Conservation (phyloP, 1,284 basidiomycete genomes). For the Hypsizygus ulmarius region DNA sequence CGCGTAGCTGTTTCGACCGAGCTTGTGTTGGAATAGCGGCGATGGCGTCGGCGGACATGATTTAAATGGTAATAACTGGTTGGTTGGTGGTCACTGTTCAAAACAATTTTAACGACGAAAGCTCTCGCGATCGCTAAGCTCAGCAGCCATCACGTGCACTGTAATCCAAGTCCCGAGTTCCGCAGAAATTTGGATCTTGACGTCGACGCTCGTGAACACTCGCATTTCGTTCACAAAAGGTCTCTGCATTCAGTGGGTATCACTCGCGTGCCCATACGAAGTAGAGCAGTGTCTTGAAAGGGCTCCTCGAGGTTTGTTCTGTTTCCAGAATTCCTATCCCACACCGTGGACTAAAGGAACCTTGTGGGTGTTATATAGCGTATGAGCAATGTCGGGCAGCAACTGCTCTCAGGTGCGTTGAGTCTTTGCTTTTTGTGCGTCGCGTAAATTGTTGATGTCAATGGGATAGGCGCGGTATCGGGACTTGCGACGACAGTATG, state of each 20-base stretch:
- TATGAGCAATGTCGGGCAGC: constrained; percentile 72
- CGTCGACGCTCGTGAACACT: too few species aligned
- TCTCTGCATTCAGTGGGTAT: background rate
- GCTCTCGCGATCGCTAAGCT: too few species aligned
- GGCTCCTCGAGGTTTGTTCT: background rate
- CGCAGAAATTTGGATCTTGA: too few species aligned
- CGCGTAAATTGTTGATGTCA: background rate
- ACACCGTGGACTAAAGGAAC: background rate
- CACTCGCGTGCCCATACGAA: background rate
- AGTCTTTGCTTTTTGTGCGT: too few species aligned
- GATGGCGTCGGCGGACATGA: constrained; percentile 14
- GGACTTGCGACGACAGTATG: constrained; percentile 71
- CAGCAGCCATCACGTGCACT: too few species aligned
- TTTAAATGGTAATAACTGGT: background rate
- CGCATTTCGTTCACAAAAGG: background rate
- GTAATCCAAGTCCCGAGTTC: too few species aligned
- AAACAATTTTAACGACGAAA: too few species aligned
- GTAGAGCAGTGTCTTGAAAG: background rate
- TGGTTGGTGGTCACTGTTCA: background rate
- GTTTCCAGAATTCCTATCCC: background rate
- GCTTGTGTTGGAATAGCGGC: constrained; percentile 56
- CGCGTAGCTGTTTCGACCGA: constrained; percentile 74
- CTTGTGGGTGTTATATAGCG: constrained; percentile 3
- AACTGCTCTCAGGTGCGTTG: constrained; percentile 63
- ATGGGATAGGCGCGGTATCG: constrained; percentile 62